These are phyloP conservation scores for Claviceps pusilla DNA, from an alignment of 2,329 filamentous ascomycete genomes.

Conservation along the genomic window DNA sequence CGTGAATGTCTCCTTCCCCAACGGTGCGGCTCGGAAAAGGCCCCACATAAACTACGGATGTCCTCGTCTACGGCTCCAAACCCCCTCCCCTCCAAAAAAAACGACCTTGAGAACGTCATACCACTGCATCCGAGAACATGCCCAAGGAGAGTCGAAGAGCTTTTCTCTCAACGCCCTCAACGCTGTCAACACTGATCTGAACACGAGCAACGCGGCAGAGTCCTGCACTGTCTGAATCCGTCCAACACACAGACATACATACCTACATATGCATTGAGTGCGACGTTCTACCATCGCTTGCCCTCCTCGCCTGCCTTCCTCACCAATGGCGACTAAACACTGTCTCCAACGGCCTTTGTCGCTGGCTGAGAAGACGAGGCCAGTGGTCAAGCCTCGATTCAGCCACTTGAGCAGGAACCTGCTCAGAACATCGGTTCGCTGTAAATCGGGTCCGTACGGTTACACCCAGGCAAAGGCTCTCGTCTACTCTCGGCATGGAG, in stretches of 20 bases:
- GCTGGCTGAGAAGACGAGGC: conserved; percentile 10
- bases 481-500: conserved; percentile 58
- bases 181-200: background rate
- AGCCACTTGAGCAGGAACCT: conserved; percentile 7
- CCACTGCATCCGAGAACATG: background rate
- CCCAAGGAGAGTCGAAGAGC: background rate
- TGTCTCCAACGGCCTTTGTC: conserved; percentile 11
- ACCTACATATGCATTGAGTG: background rate
- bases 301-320: background rate
- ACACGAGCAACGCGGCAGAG: background rate
- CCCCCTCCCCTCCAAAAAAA: no score
- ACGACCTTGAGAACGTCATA: background rate
- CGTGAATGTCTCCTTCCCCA: background rate
- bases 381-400: conserved; percentile 8
- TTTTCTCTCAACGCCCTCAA: background rate
- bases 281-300: background rate
- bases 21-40: background rate
- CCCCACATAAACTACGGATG: background rate
- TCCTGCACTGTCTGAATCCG: background rate
- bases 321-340: conserved; percentile 12
- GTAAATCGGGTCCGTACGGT: conserved; percentile 52
- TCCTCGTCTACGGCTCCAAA: background rate
- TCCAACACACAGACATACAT: background rate
- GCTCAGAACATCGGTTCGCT: conserved; percentile 20
- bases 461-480: conserved; percentile 79